These are phyloP conservation scores for Didymella keratinophila DNA, from an alignment of 2,329 filamentous ascomycete species.

Conservation along the genomic window DNA sequence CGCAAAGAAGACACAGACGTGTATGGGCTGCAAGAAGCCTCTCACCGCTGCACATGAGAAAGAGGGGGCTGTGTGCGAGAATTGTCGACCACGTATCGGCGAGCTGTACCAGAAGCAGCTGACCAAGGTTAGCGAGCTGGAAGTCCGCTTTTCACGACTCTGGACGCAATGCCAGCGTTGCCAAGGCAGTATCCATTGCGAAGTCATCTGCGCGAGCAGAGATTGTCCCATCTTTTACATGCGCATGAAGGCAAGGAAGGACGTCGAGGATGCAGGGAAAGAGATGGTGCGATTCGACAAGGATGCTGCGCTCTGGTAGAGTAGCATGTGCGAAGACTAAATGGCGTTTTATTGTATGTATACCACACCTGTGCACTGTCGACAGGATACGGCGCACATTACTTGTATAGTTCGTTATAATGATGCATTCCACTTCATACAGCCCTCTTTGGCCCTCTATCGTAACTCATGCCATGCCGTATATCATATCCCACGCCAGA, in stretches of 20 bases:
- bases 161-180: constrained; percentile 99
- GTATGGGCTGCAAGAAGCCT: constrained; percentile 99
- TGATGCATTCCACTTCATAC: background rate
- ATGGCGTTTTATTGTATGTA: constrained; percentile 14
- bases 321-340: background rate
- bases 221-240: constrained; percentile 99
- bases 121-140: constrained; percentile 86
- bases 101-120: constrained; percentile 95
- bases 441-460: background rate
- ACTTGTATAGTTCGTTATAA: background rate
- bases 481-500: background rate
- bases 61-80: constrained; percentile 83
- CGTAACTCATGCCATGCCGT: background rate
- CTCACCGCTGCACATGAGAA: constrained; percentile 80
- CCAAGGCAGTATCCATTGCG: constrained; percentile 96
- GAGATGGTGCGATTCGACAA: constrained; percentile 89
- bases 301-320: constrained; percentile 74
- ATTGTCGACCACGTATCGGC: constrained; percentile 84
- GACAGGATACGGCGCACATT: constrained; percentile 6
- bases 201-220: constrained; percentile 95
- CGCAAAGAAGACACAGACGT: constrained; percentile 95
- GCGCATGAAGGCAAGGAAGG: constrained; percentile 99
- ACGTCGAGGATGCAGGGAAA: constrained; percentile 92
- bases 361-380: constrained; percentile 7
- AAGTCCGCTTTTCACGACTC: constrained; percentile 87